Evolutionary conservation across 805 yeast species (phyloP).

Genomic region (Candida insectalens): DNA sequence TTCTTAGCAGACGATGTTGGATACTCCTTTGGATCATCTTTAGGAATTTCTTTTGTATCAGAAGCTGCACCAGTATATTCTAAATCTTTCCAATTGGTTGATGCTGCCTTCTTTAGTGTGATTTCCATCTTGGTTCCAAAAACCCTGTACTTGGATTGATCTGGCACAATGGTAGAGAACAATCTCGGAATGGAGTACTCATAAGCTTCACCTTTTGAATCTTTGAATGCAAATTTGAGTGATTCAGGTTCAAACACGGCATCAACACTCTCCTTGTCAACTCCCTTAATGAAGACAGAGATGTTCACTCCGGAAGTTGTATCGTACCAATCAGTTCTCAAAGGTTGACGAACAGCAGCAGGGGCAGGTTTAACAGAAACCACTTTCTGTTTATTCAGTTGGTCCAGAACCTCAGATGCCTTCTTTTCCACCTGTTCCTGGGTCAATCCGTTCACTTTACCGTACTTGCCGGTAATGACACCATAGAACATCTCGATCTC

Average conservation of each 20-base stretch:
- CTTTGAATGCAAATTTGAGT: constrained; percentile 37
- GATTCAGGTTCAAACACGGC: constrained; percentile 30
- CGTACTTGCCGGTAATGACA: constrained; percentile 25
- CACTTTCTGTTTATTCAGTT: background rate
- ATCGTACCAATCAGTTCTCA: constrained; percentile 70
- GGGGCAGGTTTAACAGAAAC: background rate
- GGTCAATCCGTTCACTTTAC: constrained; percentile 26
- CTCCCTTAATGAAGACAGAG: constrained; percentile 60
- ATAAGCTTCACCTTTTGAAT: constrained; percentile 37
- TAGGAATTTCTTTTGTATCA: constrained; percentile 1
- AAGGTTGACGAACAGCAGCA: constrained; percentile 13
- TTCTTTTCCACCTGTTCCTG: constrained; percentile 3
- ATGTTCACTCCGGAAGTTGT: constrained; percentile 44
- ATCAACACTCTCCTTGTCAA: constrained; percentile 39
- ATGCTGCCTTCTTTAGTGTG: constrained; percentile 4
- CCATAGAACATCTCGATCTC: constrained; percentile 39
- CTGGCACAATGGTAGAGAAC: constrained; percentile 38
- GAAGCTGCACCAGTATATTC: background rate
- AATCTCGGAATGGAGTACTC: constrained; percentile 47
- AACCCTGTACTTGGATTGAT: constrained; percentile 36
- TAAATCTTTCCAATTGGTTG: constrained; percentile 4
- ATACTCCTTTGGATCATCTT: constrained; percentile 21
- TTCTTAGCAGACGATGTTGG: constrained; percentile 58
- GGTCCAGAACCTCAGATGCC: constrained; percentile 1
- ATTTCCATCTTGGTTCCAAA: constrained; percentile 67